Percentiles rank a stretch among this genome's conserved stretches.
Conservation (phyloP, 2,329 filamentous ascomycete species). For the Capronia epimyces region DNA sequence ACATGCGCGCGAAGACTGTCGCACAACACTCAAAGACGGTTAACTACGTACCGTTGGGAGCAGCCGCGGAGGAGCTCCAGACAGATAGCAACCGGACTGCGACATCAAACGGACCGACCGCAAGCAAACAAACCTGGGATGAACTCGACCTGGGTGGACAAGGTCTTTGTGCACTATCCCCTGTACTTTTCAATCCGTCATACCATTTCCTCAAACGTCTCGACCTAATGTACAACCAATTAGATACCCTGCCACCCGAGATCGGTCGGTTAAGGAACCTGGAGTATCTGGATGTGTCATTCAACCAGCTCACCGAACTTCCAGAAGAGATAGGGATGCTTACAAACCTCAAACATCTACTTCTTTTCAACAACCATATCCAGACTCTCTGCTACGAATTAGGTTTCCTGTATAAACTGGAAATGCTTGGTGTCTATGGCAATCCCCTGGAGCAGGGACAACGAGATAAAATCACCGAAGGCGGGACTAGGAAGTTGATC, state of each 20-base stretch:
- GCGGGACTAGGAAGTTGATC: conserved; percentile 80
- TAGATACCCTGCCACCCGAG: conserved; percentile 69
- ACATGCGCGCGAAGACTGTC: conserved; percentile 60
- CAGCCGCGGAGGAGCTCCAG: conserved; percentile 44
- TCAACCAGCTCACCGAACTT: conserved; percentile 75
- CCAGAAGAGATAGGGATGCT: conserved; percentile 96
- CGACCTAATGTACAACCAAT: conserved; percentile 88
- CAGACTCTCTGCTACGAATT: conserved; percentile 76
- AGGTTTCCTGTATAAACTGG: conserved; percentile 80
- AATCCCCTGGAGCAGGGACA: conserved; percentile 74
- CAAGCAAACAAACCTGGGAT: conserved; percentile 72
- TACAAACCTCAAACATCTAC: conserved; percentile 77
- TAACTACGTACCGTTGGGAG: conserved; percentile 43
- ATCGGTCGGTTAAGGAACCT: conserved; percentile 80
- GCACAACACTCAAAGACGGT: conserved; percentile 45
- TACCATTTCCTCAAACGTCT: conserved; percentile 88
- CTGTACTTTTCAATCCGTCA: conserved; percentile 63
- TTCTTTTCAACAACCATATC: conserved; percentile 82
- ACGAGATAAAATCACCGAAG: conserved; percentile 77
- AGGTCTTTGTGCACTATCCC: conserved; percentile 74
- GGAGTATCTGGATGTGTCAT: conserved; percentile 77
- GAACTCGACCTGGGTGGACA: conserved; percentile 95
- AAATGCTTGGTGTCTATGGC: conserved; percentile 85
- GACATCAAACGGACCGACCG: conserved; percentile 47
- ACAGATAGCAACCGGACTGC: conserved; percentile 61